Conservation (phyloP, 352 stramenopile genomes). For the Aphanomyces invadans region DNA sequence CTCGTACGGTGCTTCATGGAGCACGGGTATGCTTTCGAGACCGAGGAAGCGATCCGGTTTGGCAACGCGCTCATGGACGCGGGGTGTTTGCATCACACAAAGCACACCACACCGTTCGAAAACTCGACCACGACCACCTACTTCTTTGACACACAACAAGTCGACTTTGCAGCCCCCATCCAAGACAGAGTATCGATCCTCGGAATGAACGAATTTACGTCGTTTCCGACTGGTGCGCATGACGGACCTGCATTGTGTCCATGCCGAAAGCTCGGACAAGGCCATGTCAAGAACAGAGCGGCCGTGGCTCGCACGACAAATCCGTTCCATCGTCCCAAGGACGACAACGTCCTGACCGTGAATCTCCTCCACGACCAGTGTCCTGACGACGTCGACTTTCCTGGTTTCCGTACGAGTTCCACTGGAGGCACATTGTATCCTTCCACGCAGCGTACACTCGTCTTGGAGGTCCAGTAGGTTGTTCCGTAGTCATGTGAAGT, state of each 20-base stretch:
- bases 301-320: not conserved
- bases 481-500: no score
- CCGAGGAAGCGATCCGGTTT: slow-evolving; percentile 33
- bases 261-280: slow-evolving; percentile 17
- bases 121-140: slow-evolving; percentile 33
- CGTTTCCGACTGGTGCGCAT: not conserved
- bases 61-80: slow-evolving; percentile 47
- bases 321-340: slow-evolving; percentile 12
- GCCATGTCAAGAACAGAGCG: slow-evolving; percentile 8
- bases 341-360: not conserved
- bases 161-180: not conserved
- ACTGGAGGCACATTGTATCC: not conserved
- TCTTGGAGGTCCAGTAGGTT: no score
- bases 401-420: not conserved
- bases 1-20: slow-evolving; percentile 22
- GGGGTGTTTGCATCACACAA: slow-evolving; percentile 39
- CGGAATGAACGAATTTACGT: not conserved
- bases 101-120: slow-evolving; percentile 29
- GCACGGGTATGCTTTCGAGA: slow-evolving; percentile 25
- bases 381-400: slow-evolving; percentile 6
- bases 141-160: slow-evolving; percentile 36
- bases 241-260: not conserved
- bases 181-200: not conserved
- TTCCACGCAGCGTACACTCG: no score
- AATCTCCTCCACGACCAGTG: slow-evolving; percentile 9